These are phyloP conservation scores for Meredithiella fracta DNA, from an alignment of 2,329 filamentous ascomycete species.

Conservation along the genomic window DNA sequence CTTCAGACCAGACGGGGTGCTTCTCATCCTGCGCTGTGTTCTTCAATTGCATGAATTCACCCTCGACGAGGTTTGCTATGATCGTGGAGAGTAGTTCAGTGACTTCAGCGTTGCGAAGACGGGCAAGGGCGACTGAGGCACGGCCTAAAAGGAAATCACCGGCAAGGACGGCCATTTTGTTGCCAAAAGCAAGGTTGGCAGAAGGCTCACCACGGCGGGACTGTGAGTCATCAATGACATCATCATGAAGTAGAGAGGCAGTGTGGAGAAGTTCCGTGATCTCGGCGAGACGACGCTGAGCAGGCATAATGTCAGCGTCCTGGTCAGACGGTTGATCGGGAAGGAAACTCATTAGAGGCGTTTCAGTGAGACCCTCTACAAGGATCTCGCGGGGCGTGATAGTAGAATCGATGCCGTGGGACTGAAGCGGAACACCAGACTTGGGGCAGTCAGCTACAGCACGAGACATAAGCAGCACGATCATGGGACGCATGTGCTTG, in stretches of 20 bases:
- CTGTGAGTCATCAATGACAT: constrained; percentile 88
- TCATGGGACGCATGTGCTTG: constrained; percentile 86
- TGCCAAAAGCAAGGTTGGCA: constrained; percentile 89
- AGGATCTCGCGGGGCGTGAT: constrained; percentile 44
- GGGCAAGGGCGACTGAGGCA: constrained; percentile 81
- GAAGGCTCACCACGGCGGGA: constrained; percentile 71
- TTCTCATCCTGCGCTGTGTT: constrained; percentile 83
- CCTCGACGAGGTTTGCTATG: constrained; percentile 93
- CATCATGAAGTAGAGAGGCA: constrained; percentile 88
- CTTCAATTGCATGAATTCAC: constrained; percentile 98
- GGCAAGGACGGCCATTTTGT: constrained; percentile 96
- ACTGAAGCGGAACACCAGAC: constrained; percentile 21
- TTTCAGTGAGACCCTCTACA: constrained; percentile 59
- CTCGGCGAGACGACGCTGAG: constrained; percentile 80
- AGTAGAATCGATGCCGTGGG: constrained; percentile 32
- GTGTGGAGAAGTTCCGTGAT: constrained; percentile 97
- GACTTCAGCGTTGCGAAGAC: constrained; percentile 82
- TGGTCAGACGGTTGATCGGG: constrained; percentile 22
- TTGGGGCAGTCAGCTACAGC: constrained; percentile 71
- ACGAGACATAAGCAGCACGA: constrained; percentile 90
- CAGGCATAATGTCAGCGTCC: constrained; percentile 64
- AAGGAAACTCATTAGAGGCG: constrained; percentile 27
- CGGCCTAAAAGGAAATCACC: constrained; percentile 92
- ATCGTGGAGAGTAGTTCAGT: constrained; percentile 89
- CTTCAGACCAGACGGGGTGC: constrained; percentile 71